Percentiles rank a stretch among this genome's conserved stretches.
Conservation (phyloP, 2,329 filamentous ascomycete genomes). For the Penicillium sp. region DNA sequence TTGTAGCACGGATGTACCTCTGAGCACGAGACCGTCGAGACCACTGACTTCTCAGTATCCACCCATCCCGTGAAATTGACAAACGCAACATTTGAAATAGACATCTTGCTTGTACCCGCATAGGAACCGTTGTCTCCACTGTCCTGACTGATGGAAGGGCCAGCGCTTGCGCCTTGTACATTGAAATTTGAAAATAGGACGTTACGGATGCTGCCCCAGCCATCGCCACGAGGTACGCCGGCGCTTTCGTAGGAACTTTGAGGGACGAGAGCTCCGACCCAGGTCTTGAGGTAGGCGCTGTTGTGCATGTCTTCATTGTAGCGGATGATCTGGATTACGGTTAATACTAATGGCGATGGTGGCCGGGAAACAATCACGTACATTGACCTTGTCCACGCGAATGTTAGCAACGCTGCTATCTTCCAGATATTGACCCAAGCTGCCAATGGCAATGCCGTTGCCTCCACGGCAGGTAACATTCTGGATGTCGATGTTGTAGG, state of each 20-base stretch:
- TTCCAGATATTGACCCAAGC: conserved; percentile 49
- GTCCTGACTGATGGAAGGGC: conserved; percentile 42
- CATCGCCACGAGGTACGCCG: conserved; percentile 43
- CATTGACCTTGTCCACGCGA: conserved; percentile 40
- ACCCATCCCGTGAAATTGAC: conserved; percentile 48
- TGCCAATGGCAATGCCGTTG: conserved; percentile 47
- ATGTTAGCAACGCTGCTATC: conserved; percentile 47
- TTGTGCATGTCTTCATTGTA: conserved; percentile 44
- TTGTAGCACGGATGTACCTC: conserved; percentile 45
- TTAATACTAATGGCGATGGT: too few relatives aligned
- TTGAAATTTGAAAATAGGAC: conserved; percentile 47
- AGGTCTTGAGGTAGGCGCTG: conserved; percentile 50
- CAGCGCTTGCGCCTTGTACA: conserved; percentile 39
- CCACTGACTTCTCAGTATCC: conserved; percentile 32
- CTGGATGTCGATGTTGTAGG: conserved; percentile 48
- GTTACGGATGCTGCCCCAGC: conserved; percentile 48
- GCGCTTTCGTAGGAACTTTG: conserved; percentile 45
- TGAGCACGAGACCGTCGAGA: conserved; percentile 40
- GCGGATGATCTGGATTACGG: conserved; percentile 35
- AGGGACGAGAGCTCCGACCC: conserved; percentile 43
- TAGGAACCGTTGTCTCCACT: conserved; percentile 45
- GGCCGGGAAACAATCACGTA: too few relatives aligned
- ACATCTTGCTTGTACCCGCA: conserved; percentile 45
- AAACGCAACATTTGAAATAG: conserved; percentile 43
- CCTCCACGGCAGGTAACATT: conserved; percentile 49